These are phyloP conservation scores for Daldinia sp. DNA, from an alignment of 2,329 filamentous ascomycete genomes.

Conservation along the genomic window DNA sequence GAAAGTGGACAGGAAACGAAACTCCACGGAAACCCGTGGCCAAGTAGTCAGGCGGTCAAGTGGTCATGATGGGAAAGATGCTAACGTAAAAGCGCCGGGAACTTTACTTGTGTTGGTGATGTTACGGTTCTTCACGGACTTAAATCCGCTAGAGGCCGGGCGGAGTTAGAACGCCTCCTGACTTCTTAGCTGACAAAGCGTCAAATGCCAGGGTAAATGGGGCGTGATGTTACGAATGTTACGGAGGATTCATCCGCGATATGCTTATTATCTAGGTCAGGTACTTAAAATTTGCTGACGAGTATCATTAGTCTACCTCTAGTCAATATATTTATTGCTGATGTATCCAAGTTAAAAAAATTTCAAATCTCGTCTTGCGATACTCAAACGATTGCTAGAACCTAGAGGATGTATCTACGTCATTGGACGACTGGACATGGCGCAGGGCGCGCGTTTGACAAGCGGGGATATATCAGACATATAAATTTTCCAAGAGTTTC, in stretches of 20 bases:
- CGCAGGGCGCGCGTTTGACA: slow-evolving; percentile 38
- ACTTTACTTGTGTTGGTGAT: not conserved
- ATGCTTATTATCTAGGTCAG: not conserved
- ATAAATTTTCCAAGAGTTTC: not conserved
- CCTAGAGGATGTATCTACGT: slow-evolving; percentile 13
- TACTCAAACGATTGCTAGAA: too few species aligned
- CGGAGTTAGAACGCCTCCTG: not conserved
- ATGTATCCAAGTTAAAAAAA: too few species aligned
- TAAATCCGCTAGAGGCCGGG: not conserved
- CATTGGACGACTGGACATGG: slow-evolving; percentile 14
- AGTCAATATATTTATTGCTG: not conserved
- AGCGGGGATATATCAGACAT: slow-evolving; percentile 22
- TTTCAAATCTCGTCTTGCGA: too few species aligned
- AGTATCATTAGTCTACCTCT: not conserved
- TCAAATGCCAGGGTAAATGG: not conserved
- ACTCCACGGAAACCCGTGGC: not conserved
- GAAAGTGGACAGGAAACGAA: not conserved
- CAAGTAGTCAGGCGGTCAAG: not conserved
- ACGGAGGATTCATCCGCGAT: not conserved
- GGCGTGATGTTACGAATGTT: not conserved
- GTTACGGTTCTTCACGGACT: not conserved
- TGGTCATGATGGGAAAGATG: not conserved
- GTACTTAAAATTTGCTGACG: not conserved
- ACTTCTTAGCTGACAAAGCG: not conserved
- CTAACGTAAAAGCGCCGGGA: not conserved